phyloP scores from a whole-genome alignment of 139 green algal genomes.

The Chlorella sp. region DNA sequence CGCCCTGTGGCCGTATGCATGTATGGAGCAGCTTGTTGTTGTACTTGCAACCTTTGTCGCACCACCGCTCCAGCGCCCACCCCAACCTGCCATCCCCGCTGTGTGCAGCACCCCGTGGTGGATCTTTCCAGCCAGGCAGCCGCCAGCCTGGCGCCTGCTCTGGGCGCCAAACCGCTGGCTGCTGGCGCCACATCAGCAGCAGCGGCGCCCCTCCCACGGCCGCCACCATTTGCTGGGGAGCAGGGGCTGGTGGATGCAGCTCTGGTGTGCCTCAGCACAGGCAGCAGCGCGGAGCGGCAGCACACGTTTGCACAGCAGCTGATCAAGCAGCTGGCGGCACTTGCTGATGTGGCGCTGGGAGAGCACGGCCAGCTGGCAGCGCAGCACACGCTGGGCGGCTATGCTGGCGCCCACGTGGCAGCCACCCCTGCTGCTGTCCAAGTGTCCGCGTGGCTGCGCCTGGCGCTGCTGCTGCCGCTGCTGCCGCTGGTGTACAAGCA shows the following conservation, averaged over 20 bases:
- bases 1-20: background rate
- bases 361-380: background rate
- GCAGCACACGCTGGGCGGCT: background rate
- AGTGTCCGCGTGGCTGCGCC: conserved; percentile 50
- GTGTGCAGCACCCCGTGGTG: background rate
- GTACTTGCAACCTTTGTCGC: too few species aligned
- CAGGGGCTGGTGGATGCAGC: conserved; percentile 39
- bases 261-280: conserved; percentile 49
- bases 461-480: conserved; percentile 56
- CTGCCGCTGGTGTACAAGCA: conserved; percentile 61
- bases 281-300: conserved; percentile 39
- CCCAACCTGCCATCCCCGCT: background rate
- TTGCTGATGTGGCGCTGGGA: conserved; percentile 27
- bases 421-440: conserved; percentile 35
- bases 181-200: background rate
- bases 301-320: conserved; percentile 55
- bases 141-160: background rate
- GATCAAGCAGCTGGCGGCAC: conserved; percentile 41
- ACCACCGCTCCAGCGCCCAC: too few species aligned
- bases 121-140: background rate
- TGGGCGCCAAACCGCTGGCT: background rate
- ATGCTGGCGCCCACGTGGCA: background rate
- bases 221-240: conserved; percentile 42
- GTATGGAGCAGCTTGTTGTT: background rate
- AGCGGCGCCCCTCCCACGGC: background rate